phyloP scores from a whole-genome alignment of 148 eudicot species.

The Talinum fruticosum region DNA sequence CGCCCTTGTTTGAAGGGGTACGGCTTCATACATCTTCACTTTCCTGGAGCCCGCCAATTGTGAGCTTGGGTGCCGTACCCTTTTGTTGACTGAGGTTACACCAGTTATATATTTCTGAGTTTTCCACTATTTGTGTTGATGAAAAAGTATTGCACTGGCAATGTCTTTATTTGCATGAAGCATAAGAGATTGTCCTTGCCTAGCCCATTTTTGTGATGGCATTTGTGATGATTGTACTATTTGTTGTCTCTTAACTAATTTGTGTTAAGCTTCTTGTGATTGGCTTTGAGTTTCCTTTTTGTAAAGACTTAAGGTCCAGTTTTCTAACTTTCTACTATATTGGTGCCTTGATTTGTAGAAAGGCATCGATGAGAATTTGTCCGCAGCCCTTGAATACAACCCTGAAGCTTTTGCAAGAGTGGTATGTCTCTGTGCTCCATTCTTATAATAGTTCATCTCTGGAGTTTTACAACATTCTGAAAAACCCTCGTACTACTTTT shows the following conservation, averaged over 20 bases:
- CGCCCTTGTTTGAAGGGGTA: neutral
- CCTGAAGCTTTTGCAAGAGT: constrained; percentile 98
- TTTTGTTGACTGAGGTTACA: no score
- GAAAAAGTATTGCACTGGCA: neutral
- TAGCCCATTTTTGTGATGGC: neutral
- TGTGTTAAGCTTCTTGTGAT: neutral
- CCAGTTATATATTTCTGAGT: neutral
- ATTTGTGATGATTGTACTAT: neutral
- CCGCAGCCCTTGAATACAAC: constrained; percentile 88
- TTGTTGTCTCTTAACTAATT: neutral
- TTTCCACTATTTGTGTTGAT: neutral
- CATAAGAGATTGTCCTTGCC: neutral
- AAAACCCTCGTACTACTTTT: constrained; percentile 11
- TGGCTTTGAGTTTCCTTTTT: neutral
- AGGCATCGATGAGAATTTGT: constrained; percentile 99
- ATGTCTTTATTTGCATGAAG: neutral
- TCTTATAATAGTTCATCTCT: neutral
- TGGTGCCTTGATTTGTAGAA: constrained; percentile 51
- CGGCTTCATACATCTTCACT: neutral
- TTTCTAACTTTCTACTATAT: constrained; percentile 15
- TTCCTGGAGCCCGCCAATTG: neutral
- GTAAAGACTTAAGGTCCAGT: neutral
- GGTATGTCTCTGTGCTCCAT: constrained; percentile 41
- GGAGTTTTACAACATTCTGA: neutral
- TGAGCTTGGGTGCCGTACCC: neutral